Base-by-base conservation (phyloP, 768 basidiomycete species). In the Lactarius sp. region DNA sequence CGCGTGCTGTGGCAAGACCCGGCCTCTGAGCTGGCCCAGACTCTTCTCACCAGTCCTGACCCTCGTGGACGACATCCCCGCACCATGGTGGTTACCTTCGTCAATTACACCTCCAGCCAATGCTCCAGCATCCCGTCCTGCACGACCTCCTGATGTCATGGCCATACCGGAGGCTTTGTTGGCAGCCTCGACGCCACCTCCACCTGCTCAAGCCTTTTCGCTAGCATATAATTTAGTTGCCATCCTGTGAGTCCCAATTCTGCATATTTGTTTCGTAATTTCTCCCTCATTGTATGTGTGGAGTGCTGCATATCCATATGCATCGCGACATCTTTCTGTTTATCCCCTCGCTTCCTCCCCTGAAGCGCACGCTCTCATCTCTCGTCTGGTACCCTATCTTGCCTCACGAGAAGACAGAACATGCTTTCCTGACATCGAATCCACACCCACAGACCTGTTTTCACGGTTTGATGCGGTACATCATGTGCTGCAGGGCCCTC, bases 171-270 rank as follows among this genome's bases (percentile, higher is more conserved):
- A 69, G 13, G 73, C 72, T 0, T 75, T 84, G 69, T 61, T 83
- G 5, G 75, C 74, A 52, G 74, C 77, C n/a, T 60, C 72, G 1
- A 13, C 33, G 8, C 16, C 36, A 42, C 72, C 77, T 0, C 13
- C 79, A 6, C 72, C 47, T 2, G 44, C 39, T 3, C 56, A 44
- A 2, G 20, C 62, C 22, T 67, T 68, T 16, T 61, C 80, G 0
- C 74, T 93, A 14, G 68, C 86, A 2, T 91, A 88, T 69, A 94
- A 94, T 64, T 74, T 90, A 34, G 80, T 80, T 44, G 83, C 85
- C 8, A 73, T 91, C 31, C 79, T 81, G 92, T 92, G 70, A 51
- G 89, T 78, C 34, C 18, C 14, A 9, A 18, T 6, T 2, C 3
- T 14, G 12, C 10, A 3, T 54, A 14, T 61, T 22, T 27, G 12